Base-by-base conservation (phyloP, 2,329 filamentous ascomycete genomes). In the Mollisia scopiformis region DNA sequence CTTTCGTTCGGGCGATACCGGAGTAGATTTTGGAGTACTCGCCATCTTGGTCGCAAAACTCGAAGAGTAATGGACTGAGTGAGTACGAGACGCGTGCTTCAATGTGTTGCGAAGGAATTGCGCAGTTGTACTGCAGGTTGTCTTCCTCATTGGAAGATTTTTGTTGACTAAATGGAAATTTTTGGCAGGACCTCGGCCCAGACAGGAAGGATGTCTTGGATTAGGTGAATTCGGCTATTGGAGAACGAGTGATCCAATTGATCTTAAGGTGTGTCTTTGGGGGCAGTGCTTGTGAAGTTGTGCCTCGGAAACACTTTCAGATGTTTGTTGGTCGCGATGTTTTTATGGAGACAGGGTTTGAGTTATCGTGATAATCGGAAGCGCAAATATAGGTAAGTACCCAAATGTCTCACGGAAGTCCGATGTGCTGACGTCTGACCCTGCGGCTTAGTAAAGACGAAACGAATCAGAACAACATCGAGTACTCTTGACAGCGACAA, bases 21-120 rank as follows among this genome's bases (percentile, higher is more conserved):
- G 33, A 37, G 30, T 37, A 1, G 19, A 23, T 11, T 54, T 23
- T 37, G 43, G 27, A 6, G 50, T 13, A 25, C 58, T 37, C 23
- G 59, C 43, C 66, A 63, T 67, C 52, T 59, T 65, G 54, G 56
- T 10, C 37, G 63, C 50, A 41, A 57, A 43, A 13, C 57, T 55
- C 25, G 62, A 52, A 25, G 58, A 61, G 28, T 30, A 54, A 19
- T 54, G 54, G 28, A 56, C 23, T 33, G 16, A 16, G 28, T 33
- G 6, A 33, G 14, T 21, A 19, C 14, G 49, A 51, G 49, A 8
- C 8, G 28, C 49, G 21, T 6, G 3, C 16, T 27, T 47, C 16
- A 16, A 47, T 14, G 43, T 16, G n/a, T 2, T 25, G 21, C 23
- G 35, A 28, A 55, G 52, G 6, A 49, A 28, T 3, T 47, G 43